Percentiles rank a stretch among this genome's conserved stretches.
Conservation (phyloP, 2,329 filamentous ascomycete species). For the Grosmannia penicillata region DNA sequence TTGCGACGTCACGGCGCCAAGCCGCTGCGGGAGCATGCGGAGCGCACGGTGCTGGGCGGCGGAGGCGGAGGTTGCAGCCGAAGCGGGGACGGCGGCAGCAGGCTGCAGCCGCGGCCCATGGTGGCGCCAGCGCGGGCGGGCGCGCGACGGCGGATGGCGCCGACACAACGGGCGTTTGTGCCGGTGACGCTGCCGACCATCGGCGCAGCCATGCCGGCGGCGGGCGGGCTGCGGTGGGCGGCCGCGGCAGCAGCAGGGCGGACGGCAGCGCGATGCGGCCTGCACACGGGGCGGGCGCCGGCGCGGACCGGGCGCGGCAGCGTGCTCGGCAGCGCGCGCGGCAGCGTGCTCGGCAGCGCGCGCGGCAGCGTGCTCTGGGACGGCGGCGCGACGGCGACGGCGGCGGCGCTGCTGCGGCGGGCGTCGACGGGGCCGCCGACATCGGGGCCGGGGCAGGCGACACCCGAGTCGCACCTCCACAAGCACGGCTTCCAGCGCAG, state of each 20-base stretch:
- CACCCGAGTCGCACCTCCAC: conserved; percentile 8
- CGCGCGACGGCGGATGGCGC: no score
- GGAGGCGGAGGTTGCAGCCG: neutral
- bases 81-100: neutral
- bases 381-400: neutral
- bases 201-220: neutral
- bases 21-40: conserved; percentile 8
- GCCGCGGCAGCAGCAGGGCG: neutral
- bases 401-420: neutral
- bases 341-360: neutral
- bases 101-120: no score
- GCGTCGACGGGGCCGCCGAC: neutral
- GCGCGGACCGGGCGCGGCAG: neutral
- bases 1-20: conserved; percentile 9
- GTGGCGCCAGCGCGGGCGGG: no score
- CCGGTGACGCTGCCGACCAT: neutral
- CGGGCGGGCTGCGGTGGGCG: neutral
- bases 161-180: neutral
- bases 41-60: neutral
- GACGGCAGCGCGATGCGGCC: neutral
- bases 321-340: no score
- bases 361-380: neutral
- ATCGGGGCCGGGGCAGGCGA: neutral
- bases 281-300: no score
- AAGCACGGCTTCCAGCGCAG: conserved; percentile 29